phyloP scores from a whole-genome alignment of 2,329 filamentous ascomycete genomes.

The Thermothelomyces thermophilus region DNA sequence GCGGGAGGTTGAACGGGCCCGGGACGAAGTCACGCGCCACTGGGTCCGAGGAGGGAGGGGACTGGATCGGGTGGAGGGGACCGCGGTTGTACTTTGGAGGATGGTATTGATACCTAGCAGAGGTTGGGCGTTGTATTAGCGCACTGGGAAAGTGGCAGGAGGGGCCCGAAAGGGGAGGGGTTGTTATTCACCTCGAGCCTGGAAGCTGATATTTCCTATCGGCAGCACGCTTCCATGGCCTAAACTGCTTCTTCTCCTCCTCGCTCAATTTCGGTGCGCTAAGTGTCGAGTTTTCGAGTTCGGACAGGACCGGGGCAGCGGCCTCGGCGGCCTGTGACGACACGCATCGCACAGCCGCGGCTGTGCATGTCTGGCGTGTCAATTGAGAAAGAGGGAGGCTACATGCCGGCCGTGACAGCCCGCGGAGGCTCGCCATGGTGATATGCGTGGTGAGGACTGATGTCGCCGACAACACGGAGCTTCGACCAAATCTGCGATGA shows the following conservation, averaged over 20 bases:
- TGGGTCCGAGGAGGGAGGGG: conserved; percentile 78
- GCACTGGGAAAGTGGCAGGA: conserved; percentile 8
- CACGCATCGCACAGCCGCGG: conserved; percentile 36
- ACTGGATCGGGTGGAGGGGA: conserved; percentile 86
- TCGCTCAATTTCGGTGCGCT: conserved; percentile 36
- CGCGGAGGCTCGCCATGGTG: conserved; percentile 25
- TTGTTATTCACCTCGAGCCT: conserved; percentile 40
- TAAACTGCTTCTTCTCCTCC: conserved; percentile 36
- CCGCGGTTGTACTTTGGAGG: conserved; percentile 93
- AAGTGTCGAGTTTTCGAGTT: conserved; percentile 50
- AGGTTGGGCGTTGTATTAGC: conserved; percentile 26
- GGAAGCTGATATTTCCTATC: conserved; percentile 37
- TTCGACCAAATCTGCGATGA: conserved; percentile 15
- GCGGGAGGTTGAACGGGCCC: conserved; percentile 82
- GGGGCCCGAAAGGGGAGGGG: too few relatives aligned
- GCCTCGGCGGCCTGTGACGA: conserved; percentile 40
- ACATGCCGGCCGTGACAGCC: conserved; percentile 21
- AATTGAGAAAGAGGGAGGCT: conserved; percentile 22
- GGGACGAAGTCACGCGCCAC: conserved; percentile 82
- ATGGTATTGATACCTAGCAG: conserved; percentile 86
- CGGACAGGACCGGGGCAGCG: conserved; percentile 30
- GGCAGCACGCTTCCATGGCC: conserved; percentile 32
- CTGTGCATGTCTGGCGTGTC: conserved; percentile 17
- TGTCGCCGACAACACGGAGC: conserved; percentile 12
- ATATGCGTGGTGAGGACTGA: conserved; percentile 1